phyloP scores from a whole-genome alignment of 169 alveolate species.

The Babesia sp. region DNA sequence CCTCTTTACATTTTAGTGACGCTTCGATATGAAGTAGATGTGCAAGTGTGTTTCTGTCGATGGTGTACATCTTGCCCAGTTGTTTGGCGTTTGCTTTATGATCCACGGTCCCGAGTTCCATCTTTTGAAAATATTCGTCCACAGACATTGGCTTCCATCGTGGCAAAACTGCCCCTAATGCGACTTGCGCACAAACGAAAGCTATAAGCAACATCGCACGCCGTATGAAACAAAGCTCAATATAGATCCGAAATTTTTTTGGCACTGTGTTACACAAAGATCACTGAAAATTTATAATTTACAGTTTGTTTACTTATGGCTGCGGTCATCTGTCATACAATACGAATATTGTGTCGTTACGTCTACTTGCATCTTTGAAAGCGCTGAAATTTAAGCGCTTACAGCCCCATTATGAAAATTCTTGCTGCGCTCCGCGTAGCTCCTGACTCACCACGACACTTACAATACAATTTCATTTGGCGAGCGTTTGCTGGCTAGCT shows the following conservation, averaged over 20 bases:
- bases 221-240: no score
- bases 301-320: no score
- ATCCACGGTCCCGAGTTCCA: not conserved
- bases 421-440: slow-evolving; percentile 7
- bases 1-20: not conserved
- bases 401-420: not conserved
- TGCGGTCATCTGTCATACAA: no score
- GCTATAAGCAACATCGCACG: not conserved
- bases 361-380: no score
- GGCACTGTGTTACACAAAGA: not conserved
- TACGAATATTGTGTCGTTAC: no score
- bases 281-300: no score
- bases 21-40: not conserved
- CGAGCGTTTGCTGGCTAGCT: not conserved
- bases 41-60: slow-evolving; percentile 27
- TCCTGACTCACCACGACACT: not conserved
- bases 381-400: not conserved
- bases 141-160: slow-evolving; percentile 8
- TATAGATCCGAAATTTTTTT: not conserved
- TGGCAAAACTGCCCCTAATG: not conserved
- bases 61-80: not conserved
- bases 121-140: not conserved
- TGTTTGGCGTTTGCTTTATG: not conserved
- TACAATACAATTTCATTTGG: not conserved
- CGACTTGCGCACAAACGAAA: not conserved